Evolutionary conservation across 2,329 filamentous ascomycete species (phyloP), one percentile per base, ranked within the genome.

Genomic region (Biscogniauxia marginata): DNA sequence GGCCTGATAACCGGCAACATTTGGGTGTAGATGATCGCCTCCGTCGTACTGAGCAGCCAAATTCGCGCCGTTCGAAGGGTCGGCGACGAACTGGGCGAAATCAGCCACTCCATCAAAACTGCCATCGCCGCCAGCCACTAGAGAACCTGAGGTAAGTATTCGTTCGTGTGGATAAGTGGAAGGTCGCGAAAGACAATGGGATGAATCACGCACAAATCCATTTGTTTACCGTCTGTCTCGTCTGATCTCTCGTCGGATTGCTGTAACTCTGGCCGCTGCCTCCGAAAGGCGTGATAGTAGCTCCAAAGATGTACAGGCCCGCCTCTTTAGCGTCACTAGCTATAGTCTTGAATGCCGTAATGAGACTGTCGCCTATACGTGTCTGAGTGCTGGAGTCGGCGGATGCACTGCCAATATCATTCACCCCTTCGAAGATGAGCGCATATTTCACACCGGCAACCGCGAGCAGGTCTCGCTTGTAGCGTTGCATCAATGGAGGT

Each of bases 351-450:
- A 83, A 89, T 0, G 83, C 83, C n/a, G 74, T 73, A 34, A 84
- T 80, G 2, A 89, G 71, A 2, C 71, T 64, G 52, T 79, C 77
- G 13, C 77, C 82, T 8, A 86, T 72, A 3, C 69, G 65, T 3
- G 70, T 69, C 63, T 87, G 85, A 0, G 77, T 75, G 1, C 67
- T 70, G 1, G 71, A 48, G 20, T 80, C 79, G 0, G 78, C 64
- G 1, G 72, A 71, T 0, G 77, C 79, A 1, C 70, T 73, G 3
- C 86, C 86, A 54, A 90, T 88, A 64, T 89, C 86, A 65, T 89
- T 88, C 23, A 89, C 84, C 19, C 86, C 86, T 68, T 87, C 84
- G 67, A 88, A 89, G 39, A 89, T 77, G 73, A 89, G 79, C 20
- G 81, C 81, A 64, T 86, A 88, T 62, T 76, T 76, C 2, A 85